Evolutionary conservation across 2,329 filamentous ascomycete genomes (phyloP).

Genomic region (Biscogniauxia mediterranea): DNA sequence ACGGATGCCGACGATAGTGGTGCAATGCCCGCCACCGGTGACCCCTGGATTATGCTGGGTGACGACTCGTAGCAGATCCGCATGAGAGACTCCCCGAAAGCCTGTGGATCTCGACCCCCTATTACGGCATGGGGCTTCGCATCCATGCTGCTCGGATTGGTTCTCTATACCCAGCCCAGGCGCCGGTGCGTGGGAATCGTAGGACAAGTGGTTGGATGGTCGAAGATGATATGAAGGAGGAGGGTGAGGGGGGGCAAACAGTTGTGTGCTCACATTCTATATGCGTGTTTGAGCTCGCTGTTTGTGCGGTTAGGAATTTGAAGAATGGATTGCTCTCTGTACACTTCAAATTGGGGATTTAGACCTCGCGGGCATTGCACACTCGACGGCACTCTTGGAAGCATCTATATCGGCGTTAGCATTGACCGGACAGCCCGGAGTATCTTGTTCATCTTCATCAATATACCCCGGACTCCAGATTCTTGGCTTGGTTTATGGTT

Average conservation of each 20-base stretch:
- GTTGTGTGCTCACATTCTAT: constrained; percentile 22
- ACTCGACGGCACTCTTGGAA: neutral
- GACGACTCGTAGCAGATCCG: constrained; percentile 32
- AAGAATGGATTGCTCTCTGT: neutral
- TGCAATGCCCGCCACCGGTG: constrained; percentile 15
- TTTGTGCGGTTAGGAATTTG: constrained; percentile 1
- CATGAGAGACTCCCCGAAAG: constrained; percentile 22
- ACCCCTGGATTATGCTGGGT: constrained; percentile 26
- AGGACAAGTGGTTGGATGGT: neutral
- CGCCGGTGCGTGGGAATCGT: constrained; percentile 13
- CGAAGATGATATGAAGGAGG: neutral
- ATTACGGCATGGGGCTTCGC: constrained; percentile 6
- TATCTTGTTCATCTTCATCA: neutral
- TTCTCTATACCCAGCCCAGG: constrained; percentile 22
- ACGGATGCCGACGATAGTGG: constrained; percentile 9
- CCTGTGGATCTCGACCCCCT: constrained; percentile 22
- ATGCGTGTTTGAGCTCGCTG: constrained; percentile 21
- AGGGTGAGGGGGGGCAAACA: neutral
- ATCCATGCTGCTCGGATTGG: constrained; percentile 20
- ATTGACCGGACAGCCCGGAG: neutral
- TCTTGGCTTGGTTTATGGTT: no score
- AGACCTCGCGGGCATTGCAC: neutral
- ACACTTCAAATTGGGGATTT: neutral
- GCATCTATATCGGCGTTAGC: neutral
- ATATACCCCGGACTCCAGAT: neutral